A percentile compares a stretch with the other conserved stretches of the same genome.
Evolutionary conservation across 495 filamentous ascomycete species (phyloP).

Genomic region (Zalerion maritima): DNA sequence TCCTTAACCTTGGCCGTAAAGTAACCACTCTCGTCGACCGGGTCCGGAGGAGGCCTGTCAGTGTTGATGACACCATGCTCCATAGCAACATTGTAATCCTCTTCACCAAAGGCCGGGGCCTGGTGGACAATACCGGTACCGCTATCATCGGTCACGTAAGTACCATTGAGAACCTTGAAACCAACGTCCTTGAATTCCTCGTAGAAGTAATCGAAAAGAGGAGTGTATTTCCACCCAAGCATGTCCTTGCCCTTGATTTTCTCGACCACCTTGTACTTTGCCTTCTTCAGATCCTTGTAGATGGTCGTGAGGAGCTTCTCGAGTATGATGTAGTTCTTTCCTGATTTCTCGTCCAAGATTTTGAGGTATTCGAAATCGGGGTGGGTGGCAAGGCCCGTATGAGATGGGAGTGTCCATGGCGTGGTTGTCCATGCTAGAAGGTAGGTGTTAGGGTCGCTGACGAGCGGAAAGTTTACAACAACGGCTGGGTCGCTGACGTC

Average conservation of each 20-base stretch:
- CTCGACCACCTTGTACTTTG: conserved; percentile 77
- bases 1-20: conserved; percentile 73
- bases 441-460: conserved; percentile 57
- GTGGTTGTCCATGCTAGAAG: conserved; percentile 91
- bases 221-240: conserved; percentile 84
- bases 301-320: conserved; percentile 73
- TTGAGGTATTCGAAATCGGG: conserved; percentile 92
- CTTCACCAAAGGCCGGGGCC: conserved; percentile 88
- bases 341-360: conserved; percentile 66
- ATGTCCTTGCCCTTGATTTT: conserved; percentile 76
- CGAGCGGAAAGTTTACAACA: conserved; percentile 73
- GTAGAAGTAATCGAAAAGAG: conserved; percentile 86
- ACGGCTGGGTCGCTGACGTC: conserved; percentile 88
- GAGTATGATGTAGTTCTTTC: conserved; percentile 76
- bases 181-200: conserved; percentile 82
- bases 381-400: conserved; percentile 66
- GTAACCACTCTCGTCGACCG: conserved; percentile 66
- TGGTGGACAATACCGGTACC: conserved; percentile 96
- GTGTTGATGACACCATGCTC: conserved; percentile 65
- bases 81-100: conserved; percentile 81
- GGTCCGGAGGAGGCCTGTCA: conserved; percentile 70
- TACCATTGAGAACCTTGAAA: conserved; percentile 74
- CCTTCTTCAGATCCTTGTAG: conserved; percentile 96
- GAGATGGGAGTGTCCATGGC: conserved; percentile 87
- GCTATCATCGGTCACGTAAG: conserved; percentile 82